Conservation (phyloP, 2,329 filamentous ascomycete genomes). For the Botrytis tulipae region DNA sequence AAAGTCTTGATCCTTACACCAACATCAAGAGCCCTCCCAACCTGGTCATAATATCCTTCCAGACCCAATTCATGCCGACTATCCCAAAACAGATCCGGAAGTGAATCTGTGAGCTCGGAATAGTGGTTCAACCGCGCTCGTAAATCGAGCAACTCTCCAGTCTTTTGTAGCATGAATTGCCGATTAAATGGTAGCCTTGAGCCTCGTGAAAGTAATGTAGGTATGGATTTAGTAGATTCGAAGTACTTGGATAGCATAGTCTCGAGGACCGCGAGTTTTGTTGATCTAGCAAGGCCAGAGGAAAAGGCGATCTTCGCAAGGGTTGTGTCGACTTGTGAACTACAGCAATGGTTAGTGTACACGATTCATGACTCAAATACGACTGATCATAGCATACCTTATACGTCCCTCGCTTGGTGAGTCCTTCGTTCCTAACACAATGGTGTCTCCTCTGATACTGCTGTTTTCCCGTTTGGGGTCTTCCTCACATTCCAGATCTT, state of each 20-base stretch:
- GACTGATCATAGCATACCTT: slow-evolving; percentile 24
- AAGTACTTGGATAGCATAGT: slow-evolving; percentile 80
- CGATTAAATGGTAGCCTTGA: slow-evolving; percentile 63
- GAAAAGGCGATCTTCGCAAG: slow-evolving; percentile 96
- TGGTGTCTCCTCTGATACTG: slow-evolving; percentile 80
- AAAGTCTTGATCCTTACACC: slow-evolving; percentile 85
- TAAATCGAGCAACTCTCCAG: slow-evolving; percentile 84
- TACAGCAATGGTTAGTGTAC: slow-evolving; percentile 21
- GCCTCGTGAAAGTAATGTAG: slow-evolving; percentile 70
- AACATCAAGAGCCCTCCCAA: slow-evolving; percentile 86
- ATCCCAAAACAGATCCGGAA: slow-evolving; percentile 98
- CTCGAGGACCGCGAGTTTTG: slow-evolving; percentile 91
- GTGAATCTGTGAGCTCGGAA: slow-evolving; percentile 89
- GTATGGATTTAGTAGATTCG: slow-evolving; percentile 78
- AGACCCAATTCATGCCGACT: slow-evolving; percentile 81
- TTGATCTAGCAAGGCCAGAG: slow-evolving; percentile 86
- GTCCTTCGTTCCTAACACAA: slow-evolving; percentile 78
- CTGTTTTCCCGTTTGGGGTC: slow-evolving; percentile 72
- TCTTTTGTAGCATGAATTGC: slow-evolving; percentile 85
- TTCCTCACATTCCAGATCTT: slow-evolving; percentile 83
- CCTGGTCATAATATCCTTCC: slow-evolving; percentile 92
- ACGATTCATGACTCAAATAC: neutral
- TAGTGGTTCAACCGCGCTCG: slow-evolving; percentile 95
- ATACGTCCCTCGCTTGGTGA: slow-evolving; percentile 43
- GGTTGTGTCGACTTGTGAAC: slow-evolving; percentile 53